Conservation (phyloP, 108 stramenopile species). For the Epipyxis sp. region DNA sequence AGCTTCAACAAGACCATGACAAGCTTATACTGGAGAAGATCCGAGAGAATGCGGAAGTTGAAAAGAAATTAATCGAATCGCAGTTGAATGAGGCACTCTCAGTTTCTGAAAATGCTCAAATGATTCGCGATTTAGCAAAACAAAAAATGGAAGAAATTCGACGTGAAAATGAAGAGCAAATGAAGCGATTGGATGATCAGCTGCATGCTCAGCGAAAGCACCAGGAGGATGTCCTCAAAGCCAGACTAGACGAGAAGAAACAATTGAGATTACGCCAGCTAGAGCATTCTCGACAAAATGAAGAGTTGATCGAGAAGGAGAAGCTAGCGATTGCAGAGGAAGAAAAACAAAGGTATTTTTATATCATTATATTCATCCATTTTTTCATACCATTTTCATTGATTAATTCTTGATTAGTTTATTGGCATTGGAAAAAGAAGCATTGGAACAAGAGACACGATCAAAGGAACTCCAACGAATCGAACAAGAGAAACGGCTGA, state of each 20-base stretch:
- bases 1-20: not conserved
- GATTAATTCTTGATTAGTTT: too few relatives aligned
- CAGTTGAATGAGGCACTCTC: not conserved
- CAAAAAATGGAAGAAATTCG: not conserved
- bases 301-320: not conserved
- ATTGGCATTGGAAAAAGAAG: not conserved
- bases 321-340: not conserved
- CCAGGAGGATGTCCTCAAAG: not conserved
- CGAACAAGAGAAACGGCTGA: conserved; percentile 12
- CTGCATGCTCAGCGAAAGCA: not conserved
- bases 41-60: not conserved
- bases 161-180: not conserved
- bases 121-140: not conserved
- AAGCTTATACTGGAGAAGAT: not conserved
- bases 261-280: not conserved
- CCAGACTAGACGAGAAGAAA: not conserved
- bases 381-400: too few relatives aligned
- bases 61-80: not conserved
- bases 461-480: not conserved
- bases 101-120: not conserved
- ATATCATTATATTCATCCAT: too few relatives aligned
- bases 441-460: not conserved
- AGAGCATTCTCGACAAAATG: too few relatives aligned
- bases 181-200: not conserved
- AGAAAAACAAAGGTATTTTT: too few relatives aligned